Conservation (phyloP, 2,329 filamentous ascomycete genomes). For the Cladorrhinum sp. region DNA sequence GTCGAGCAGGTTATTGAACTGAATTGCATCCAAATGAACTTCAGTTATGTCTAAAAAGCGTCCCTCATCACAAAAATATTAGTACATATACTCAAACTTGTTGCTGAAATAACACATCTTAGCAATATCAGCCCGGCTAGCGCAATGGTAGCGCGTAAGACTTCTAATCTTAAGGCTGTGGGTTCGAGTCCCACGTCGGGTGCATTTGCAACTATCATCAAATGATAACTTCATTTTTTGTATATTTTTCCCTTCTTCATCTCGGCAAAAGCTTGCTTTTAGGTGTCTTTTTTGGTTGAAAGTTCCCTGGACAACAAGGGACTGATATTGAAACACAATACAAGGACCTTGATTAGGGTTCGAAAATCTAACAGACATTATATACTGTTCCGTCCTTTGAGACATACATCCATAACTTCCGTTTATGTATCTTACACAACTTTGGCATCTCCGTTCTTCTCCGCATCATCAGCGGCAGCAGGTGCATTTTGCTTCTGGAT, state of each 20-base stretch:
- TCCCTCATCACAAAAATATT: no score
- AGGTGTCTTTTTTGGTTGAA: no score
- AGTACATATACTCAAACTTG: background rate
- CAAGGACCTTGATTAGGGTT: no score
- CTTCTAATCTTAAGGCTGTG: slow-evolving; percentile 20
- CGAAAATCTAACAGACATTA: no score
- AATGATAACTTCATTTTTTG: background rate
- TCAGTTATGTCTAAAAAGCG: no score
- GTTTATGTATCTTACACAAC: background rate
- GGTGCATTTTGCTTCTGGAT: slow-evolving; percentile 41
- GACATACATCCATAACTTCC: no score
- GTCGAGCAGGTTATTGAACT: no score
- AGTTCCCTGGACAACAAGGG: no score
- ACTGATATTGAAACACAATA: no score
- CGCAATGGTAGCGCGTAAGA: slow-evolving; percentile 20
- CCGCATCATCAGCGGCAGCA: background rate
- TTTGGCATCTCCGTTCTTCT: slow-evolving; percentile 13
- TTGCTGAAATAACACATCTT: background rate
- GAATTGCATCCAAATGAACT: no score
- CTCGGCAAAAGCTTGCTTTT: background rate
- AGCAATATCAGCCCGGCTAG: slow-evolving; percentile 9
- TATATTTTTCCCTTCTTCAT: background rate
- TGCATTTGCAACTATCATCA: background rate
- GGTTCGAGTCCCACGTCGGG: slow-evolving; percentile 20
- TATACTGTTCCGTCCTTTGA: no score